Evolutionary conservation across 225 moss, liverwort and hornwort species (phyloP).

Genomic region (Sphagnum contortum): DNA sequence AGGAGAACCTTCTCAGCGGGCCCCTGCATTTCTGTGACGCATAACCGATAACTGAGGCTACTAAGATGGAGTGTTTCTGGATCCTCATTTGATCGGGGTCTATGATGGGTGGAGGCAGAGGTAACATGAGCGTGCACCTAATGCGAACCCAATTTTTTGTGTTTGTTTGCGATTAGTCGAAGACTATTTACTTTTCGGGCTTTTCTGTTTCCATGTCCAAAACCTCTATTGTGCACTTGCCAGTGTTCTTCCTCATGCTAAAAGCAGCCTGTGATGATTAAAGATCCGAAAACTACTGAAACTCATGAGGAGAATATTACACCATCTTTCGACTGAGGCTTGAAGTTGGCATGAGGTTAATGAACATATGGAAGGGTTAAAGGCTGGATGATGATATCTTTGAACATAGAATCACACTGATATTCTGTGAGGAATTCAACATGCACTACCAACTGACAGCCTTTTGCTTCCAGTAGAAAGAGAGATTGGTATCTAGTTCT

Average conservation of each 20-base stretch:
- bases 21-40: conserved; percentile 12
- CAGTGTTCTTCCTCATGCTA: too few species aligned
- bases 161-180: too few species aligned
- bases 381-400: conserved; percentile 30
- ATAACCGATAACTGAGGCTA: conserved; percentile 1
- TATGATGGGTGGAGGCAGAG: too few species aligned
- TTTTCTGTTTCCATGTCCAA: too few species aligned
- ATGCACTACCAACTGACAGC: conserved; percentile 9
- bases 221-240: too few species aligned
- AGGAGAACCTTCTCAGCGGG: conserved; percentile 11
- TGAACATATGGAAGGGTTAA: conserved; percentile 17
- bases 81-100: too few species aligned
- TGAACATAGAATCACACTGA: conserved; percentile 6
- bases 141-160: too few species aligned
- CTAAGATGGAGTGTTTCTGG: not conserved
- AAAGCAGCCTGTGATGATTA: conserved; percentile 2
- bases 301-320: conserved; percentile 13
- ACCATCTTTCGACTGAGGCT: conserved; percentile 46
- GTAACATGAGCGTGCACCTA: too few species aligned
- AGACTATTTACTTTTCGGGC: too few species aligned
- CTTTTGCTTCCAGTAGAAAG: not conserved
- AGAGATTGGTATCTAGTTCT: too few species aligned
- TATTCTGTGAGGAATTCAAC: conserved; percentile 2
- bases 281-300: conserved; percentile 22
- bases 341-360: conserved; percentile 2